phyloP scores from a whole-genome alignment of 306 rosid species.

The Corylus heterophylla region DNA sequence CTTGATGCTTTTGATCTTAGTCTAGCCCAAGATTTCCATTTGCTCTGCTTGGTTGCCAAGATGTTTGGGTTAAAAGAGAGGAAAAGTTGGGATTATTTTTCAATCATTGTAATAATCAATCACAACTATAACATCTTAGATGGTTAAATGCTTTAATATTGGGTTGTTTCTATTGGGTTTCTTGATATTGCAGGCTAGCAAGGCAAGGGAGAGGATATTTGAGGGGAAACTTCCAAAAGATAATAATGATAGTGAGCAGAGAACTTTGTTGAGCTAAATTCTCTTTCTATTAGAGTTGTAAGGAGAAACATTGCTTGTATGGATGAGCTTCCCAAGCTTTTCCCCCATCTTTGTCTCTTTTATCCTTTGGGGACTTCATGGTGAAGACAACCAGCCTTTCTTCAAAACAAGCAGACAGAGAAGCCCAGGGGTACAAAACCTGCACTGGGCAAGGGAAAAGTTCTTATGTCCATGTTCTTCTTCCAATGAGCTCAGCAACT shows the following conservation, averaged over 20 bases:
- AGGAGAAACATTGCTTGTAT: not conserved
- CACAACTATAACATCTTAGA: not conserved
- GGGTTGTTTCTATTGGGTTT: not conserved
- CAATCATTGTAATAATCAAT: not conserved
- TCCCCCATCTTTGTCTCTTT: not conserved
- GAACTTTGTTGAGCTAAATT: not conserved
- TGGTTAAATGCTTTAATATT: not conserved
- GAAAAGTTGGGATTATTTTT: not conserved
- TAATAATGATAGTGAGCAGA: constrained; percentile 18
- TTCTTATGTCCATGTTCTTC: not conserved
- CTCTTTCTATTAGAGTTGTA: not conserved
- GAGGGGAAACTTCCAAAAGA: constrained; percentile 31
- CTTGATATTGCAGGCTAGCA: constrained; percentile 50
- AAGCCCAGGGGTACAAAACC: not conserved
- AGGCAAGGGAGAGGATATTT: constrained; percentile 56
- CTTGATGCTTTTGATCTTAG: constrained; percentile 1
- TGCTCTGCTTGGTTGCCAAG: constrained; percentile 10
- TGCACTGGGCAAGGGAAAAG: not conserved
- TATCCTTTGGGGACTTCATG: not conserved
- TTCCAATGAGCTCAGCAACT: not conserved
- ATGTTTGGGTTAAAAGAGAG: not conserved
- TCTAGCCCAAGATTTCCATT: not conserved
- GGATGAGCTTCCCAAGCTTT: not conserved
- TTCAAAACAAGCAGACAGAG: not conserved
- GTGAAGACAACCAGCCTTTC: not conserved